Evolutionary conservation across 305 asterid species (phyloP), one percentile per base, ranked within the genome.

Genomic region (Fraxinus baroniana): DNA sequence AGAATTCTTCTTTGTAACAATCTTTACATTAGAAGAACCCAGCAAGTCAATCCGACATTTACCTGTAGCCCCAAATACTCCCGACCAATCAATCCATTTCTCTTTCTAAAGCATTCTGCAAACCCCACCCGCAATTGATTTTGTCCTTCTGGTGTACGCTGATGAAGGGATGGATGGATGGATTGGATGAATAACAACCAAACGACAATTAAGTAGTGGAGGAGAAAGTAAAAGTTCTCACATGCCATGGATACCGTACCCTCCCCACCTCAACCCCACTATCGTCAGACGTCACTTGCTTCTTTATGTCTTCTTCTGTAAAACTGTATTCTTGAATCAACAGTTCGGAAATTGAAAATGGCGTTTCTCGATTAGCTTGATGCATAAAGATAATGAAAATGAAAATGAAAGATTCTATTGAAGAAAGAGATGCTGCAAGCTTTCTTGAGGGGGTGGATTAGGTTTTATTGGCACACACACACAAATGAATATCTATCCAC

Each of bases 71-170:
- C 55, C 13, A 30, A 60, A 49, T 39, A 71, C 68, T 79, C 74
- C 84, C 44, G 17, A 52, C 85, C 83, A 75, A 36, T 81, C 83
- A 85, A 79, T 85, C 77, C 18, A 4, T 3, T n/a, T 41, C 79
- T 70, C 72, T 70, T 24, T 57, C 83, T 83, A 75, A 41, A 24
- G 35, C 3, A 64, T 46, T 77, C 77, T 15, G 9, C 26, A 49
- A 73, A 39, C 74, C 18, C 22, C 74, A 24, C 68, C 76, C 60
- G 7, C 6, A 36, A 15, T 8, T n/a, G 41, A 15, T 22, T 2
- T 44, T 46, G 57, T 76, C 79, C 33, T 20, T 44, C 32, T 5
- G 75, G 39, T 30, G 75, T 68, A 68, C 20, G 20, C 75, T 13
- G 18, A 28, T 68, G 37, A 68, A 49, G 60, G 20, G 60, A 15